phyloP scores from a whole-genome alignment of 1,284 basidiomycete genomes.

The Porogramme epimiltina region DNA sequence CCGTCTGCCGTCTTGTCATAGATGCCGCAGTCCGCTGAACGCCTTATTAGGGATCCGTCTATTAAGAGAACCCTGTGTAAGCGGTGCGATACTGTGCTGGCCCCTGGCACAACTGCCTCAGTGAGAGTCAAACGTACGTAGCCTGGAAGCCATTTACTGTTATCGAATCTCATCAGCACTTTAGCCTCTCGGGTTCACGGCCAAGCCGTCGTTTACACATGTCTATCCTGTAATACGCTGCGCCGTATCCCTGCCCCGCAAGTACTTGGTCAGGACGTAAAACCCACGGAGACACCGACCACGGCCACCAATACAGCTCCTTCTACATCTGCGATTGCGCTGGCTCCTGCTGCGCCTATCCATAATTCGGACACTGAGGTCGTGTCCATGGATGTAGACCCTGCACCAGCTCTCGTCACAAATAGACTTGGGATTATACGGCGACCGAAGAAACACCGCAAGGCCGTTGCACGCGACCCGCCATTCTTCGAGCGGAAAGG shows the following conservation, averaged over 20 bases:
- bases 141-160: too few species aligned
- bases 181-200: constrained; percentile 40
- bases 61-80: constrained; percentile 79
- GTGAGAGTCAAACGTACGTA: constrained; percentile 66
- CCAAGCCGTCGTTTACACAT: constrained; percentile 57
- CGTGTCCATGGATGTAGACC: constrained; percentile 10
- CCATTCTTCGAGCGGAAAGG: constrained; percentile 65
- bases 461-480: constrained; percentile 8
- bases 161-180: constrained; percentile 47
- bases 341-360: too few species aligned
- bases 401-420: neutral
- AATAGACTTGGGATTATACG: too few species aligned
- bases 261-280: constrained; percentile 19
- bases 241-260: constrained; percentile 69
- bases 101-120: constrained; percentile 66
- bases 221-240: constrained; percentile 49
- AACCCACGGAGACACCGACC: neutral
- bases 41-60: constrained; percentile 66
- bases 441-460: neutral
- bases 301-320: too few species aligned
- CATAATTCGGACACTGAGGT: neutral
- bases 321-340: too few species aligned
- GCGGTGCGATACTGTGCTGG: constrained; percentile 60
- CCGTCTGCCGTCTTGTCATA: neutral
- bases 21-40: neutral